These are phyloP conservation scores for Kodamaea arcana DNA, from an alignment of 1,139 yeast genomes.

Conservation along the genomic window DNA sequence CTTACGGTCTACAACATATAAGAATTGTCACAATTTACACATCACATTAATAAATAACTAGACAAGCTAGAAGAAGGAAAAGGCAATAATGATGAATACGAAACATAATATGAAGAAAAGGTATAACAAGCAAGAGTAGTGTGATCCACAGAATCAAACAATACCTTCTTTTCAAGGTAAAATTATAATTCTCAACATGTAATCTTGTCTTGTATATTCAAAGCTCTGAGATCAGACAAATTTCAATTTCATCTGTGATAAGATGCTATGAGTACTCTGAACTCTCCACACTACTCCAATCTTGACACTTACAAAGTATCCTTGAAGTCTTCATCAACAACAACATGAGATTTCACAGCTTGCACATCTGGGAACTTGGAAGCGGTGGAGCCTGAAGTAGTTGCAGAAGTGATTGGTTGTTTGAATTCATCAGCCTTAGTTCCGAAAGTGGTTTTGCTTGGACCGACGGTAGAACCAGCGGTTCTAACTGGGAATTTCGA, in stretches of 20 bases:
- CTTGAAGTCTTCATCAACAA: constrained; percentile 12
- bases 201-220: too few species aligned
- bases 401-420: constrained; percentile 15
- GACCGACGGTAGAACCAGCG: constrained; percentile 66
- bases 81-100: constrained; percentile 2
- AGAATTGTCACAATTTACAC: too few species aligned
- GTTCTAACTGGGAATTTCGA: constrained; percentile 66
- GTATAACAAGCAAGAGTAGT: not conserved
- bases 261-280: too few species aligned
- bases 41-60: constrained; percentile 4
- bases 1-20: too few species aligned
- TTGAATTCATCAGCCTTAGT: constrained; percentile 22
- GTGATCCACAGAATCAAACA: too few species aligned
- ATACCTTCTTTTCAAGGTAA: too few species aligned
- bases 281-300: too few species aligned
- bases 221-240: too few species aligned
- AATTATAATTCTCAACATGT: too few species aligned
- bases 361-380: constrained; percentile 50
- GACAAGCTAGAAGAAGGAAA: constrained; percentile 2
- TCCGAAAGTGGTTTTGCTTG: constrained; percentile 28
- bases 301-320: constrained; percentile 11
- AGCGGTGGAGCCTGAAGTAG: constrained; percentile 28
- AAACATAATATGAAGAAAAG: too few species aligned
- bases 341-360: constrained; percentile 14
- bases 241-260: too few species aligned